Evolutionary conservation across 2,329 filamentous ascomycete genomes (phyloP).

Genomic region (Teratosphaeria zuluensis): DNA sequence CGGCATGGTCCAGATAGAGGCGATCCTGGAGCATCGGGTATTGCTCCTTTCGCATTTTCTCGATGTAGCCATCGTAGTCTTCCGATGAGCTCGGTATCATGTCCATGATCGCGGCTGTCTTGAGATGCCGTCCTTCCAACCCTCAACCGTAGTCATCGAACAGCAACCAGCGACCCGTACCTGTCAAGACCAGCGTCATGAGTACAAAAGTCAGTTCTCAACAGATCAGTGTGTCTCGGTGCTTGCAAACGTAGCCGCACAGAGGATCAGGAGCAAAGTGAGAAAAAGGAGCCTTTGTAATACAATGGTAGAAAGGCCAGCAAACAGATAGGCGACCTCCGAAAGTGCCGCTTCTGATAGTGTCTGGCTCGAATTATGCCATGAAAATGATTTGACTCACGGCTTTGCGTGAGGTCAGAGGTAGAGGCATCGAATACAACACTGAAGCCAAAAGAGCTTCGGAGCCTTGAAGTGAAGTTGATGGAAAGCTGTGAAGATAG

Average conservation of each 20-base stretch:
- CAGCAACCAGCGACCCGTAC: conserved; percentile 6
- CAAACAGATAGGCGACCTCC: not conserved
- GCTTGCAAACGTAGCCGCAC: not conserved
- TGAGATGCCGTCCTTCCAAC: not conserved
- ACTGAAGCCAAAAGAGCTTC: no score
- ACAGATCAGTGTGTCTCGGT: not conserved
- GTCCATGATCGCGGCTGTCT: not conserved
- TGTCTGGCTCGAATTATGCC: no score
- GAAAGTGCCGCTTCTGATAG: not conserved
- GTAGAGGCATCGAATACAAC: no score
- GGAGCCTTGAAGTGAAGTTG: no score
- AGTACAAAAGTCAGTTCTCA: not conserved
- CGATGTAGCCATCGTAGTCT: conserved; percentile 34
- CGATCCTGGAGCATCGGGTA: conserved; percentile 33
- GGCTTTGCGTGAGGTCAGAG: no score
- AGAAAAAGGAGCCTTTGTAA: not conserved
- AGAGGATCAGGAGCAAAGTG: not conserved
- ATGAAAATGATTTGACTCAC: no score
- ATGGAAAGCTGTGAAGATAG: no score
- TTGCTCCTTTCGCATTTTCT: conserved; percentile 36
- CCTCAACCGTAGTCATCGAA: conserved; percentile 11
- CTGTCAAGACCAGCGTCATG: conserved; percentile 10
- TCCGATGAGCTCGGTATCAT: not conserved
- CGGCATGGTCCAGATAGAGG: conserved; percentile 82
- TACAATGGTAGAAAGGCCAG: not conserved